These are phyloP conservation scores for Debaryomyces coudertii DNA, from an alignment of 1,139 yeast genomes.

Conservation along the genomic window DNA sequence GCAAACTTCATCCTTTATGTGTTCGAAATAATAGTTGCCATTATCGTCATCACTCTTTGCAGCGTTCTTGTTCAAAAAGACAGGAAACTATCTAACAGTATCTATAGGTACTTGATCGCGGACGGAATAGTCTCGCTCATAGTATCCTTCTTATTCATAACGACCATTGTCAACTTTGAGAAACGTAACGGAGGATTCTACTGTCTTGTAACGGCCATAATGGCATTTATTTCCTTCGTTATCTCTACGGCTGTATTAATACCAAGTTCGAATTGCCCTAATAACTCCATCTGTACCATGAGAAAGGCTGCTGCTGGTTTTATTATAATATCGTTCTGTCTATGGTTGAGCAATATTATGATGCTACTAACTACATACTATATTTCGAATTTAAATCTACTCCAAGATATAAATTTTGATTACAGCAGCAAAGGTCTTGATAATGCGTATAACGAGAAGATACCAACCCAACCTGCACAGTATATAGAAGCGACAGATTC, in stretches of 20 bases:
- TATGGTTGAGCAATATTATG: conserved; percentile 44
- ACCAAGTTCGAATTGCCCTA: conserved; percentile 26
- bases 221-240: conserved; percentile 38
- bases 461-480: conserved; percentile 3
- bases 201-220: conserved; percentile 37
- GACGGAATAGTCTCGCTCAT: conserved; percentile 39
- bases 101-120: conserved; percentile 45
- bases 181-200: conserved; percentile 48
- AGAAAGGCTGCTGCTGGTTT: conserved; percentile 44
- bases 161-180: conserved; percentile 42
- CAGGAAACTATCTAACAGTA: conserved; percentile 22
- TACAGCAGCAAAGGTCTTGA: conserved; percentile 29
- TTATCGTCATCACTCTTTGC: conserved; percentile 36
- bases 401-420: conserved; percentile 42
- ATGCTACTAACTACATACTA: conserved; percentile 46
- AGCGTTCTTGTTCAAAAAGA: conserved; percentile 33
- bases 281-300: conserved; percentile 30
- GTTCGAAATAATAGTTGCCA: conserved; percentile 38
- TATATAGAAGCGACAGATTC: neutral
- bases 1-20: conserved; percentile 36
- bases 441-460: neutral
- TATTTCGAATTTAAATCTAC: conserved; percentile 42
- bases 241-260: conserved; percentile 32
- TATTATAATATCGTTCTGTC: conserved; percentile 41
- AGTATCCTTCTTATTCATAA: conserved; percentile 39